Percentiles rank a stretch among this genome's conserved stretches.
Conservation (phyloP, 1,284 basidiomycete genomes). For the Ustilago lituana region DNA sequence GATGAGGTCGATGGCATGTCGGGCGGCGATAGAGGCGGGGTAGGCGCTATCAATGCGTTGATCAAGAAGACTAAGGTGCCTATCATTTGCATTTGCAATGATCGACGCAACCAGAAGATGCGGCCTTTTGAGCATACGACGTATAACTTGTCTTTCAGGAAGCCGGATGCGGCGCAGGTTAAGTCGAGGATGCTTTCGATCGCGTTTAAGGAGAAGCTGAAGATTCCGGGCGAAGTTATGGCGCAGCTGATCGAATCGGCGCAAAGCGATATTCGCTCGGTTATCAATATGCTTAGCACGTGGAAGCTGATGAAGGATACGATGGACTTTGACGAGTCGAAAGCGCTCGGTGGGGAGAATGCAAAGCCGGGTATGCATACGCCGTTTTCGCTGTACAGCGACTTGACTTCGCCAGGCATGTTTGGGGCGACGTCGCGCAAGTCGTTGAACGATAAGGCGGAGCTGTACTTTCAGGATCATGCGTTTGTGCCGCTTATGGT, state of each 20-base stretch:
- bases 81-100: constrained; percentile 98
- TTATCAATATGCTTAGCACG: constrained; percentile 96
- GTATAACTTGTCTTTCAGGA: constrained; percentile 73
- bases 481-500: constrained; percentile 93
- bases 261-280: constrained; percentile 94
- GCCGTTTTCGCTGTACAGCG: constrained; percentile 72
- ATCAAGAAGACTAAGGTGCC: constrained; percentile 97
- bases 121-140: constrained; percentile 83
- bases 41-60: constrained; percentile 88
- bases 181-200: constrained; percentile 78
- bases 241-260: constrained; percentile 89
- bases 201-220: constrained; percentile 75
- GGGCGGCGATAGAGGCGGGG: constrained; percentile 92
- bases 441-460: constrained; percentile 89
- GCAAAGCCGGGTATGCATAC: constrained; percentile 79
- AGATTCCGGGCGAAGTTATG: constrained; percentile 86
- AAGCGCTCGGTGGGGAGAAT: constrained; percentile 80
- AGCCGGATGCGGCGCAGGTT: constrained; percentile 54
- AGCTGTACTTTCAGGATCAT: constrained; percentile 95
- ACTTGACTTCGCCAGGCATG: constrained; percentile 86
- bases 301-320: constrained; percentile 73
- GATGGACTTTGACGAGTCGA: constrained; percentile 76
- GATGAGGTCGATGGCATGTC: constrained; percentile 99
- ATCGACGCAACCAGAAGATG: constrained; percentile 84
- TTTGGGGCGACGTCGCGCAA: constrained; percentile 84